A percentile compares a stretch with the other conserved stretches of the same genome.
phyloP scores from a whole-genome alignment of 2,329 filamentous ascomycete genomes.

The Thelonectria rubi region DNA sequence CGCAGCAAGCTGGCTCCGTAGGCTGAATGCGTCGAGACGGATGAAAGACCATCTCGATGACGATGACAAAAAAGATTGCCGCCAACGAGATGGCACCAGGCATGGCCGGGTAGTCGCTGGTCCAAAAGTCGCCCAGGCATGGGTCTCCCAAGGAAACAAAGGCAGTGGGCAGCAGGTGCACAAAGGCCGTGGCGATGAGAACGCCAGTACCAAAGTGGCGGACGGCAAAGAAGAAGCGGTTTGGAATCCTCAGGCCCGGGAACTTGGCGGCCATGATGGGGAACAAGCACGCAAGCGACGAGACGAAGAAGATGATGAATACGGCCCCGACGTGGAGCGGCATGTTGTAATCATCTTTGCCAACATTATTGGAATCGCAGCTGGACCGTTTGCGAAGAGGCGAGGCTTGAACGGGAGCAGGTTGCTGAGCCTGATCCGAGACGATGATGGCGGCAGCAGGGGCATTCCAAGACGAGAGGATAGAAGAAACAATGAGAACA shows the following conservation, averaged over 20 bases:
- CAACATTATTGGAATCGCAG: conserved; percentile 44
- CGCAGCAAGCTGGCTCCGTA: conserved; percentile 19
- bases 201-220: conserved; percentile 83
- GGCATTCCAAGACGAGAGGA: conserved; percentile 41
- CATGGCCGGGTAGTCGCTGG: conserved; percentile 76
- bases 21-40: conserved; percentile 49
- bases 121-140: conserved; percentile 80
- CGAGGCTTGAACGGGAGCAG: conserved; percentile 25
- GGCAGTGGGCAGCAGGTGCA: conserved; percentile 75
- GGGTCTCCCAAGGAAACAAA: conserved; percentile 70
- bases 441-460: conserved; percentile 16
- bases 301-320: conserved; percentile 58
- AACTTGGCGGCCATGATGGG: conserved; percentile 63
- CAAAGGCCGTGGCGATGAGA: conserved; percentile 78
- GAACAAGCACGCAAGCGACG: conserved; percentile 60
- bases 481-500: conserved; percentile 50
- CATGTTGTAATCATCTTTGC: conserved; percentile 59
- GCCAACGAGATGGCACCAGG: conserved; percentile 83
- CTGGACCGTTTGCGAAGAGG: conserved; percentile 41
- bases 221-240: conserved; percentile 64
- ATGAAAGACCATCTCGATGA: conserved; percentile 77
- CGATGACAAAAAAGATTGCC: conserved; percentile 79
- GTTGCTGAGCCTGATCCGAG: conserved; percentile 15
- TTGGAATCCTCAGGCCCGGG: conserved; percentile 63
- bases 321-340: conserved; percentile 67